Evolutionary conservation across 305 asterid species (phyloP), one percentile per base, ranked within the genome.

Genomic region (Fraxinus sp.): DNA sequence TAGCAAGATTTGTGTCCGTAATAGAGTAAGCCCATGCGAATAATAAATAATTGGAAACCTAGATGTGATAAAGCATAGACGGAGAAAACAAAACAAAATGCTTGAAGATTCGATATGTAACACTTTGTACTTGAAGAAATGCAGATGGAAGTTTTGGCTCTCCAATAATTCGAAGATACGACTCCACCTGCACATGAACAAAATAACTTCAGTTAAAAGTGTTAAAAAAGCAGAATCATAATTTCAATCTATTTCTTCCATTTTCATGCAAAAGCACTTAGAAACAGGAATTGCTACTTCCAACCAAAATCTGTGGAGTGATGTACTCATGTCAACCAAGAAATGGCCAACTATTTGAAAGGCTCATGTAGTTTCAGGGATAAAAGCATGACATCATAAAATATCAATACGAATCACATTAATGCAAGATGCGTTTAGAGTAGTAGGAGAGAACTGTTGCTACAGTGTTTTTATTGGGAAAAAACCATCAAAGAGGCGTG

Each of bases 121-220:
- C 59, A 70, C 77, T 70, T 77, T 91, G 76, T 90, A 95, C 99
- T 86, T 95, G 98, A 77, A 95, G 97, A 91, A 96, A 95, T 57
- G 97, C 93, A 77, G 99, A 96, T 32, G 99, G 98, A 80, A 96
- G 96, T 88, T 92, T 96, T n/a, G 98, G 98, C 88, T 95, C 98
- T 80, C 93, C 98, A 92, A 93, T 89, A 85, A 96, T 92, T 73
- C 79, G 90, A 87, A 96, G 89, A 85, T 95, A 96, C 6, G 99
- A 96, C 79, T 93, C 98, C 89, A 96, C 98, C 99, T 96, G 96
- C 91, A 87, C 49, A 72, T 86, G 86, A 83, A 78, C 71, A 32
- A 57, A 83, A 80, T 82, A 79, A 83, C 77, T 13, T 79, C 68
- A 70, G 57, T 84, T 83, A 91, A 70, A 86, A 55, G 66, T 77